phyloP scores from a whole-genome alignment of 805 yeast genomes.

The Nakazawaea molendinolei region DNA sequence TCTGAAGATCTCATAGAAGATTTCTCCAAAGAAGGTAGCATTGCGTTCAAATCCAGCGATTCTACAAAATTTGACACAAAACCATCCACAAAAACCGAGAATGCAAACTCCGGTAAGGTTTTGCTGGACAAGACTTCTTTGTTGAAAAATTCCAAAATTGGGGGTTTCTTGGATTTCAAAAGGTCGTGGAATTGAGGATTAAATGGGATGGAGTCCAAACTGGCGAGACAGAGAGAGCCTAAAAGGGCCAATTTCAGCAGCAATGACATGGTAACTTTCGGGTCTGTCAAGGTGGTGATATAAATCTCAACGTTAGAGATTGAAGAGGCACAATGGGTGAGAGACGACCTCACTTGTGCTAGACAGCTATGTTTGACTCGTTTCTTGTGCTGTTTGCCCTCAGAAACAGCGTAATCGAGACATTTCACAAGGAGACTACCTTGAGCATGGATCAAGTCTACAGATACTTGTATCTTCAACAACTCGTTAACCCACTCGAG shows the following conservation, averaged over 20 bases:
- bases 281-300: background rate
- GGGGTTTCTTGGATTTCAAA: conserved; percentile 12
- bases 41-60: conserved; percentile 28
- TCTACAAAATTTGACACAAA: conserved; percentile 38
- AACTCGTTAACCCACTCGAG: conserved; percentile 49
- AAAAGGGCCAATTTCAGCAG: conserved; percentile 4
- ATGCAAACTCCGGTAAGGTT: conserved; percentile 27
- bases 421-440: conserved; percentile 35
- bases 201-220: conserved; percentile 9
- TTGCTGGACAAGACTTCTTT: conserved; percentile 42
- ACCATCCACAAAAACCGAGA: conserved; percentile 31
- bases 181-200: conserved; percentile 10
- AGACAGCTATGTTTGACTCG: conserved; percentile 7
- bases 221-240: conserved; percentile 1
- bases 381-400: conserved; percentile 8
- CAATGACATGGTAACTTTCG: background rate
- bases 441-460: conserved; percentile 23
- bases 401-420: conserved; percentile 21
- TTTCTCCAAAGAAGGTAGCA: conserved; percentile 65
- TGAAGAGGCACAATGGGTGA: background rate
- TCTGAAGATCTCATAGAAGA: conserved; percentile 78
- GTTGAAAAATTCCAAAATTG: conserved; percentile 22
- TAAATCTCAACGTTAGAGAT: conserved; percentile 13
- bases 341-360: conserved; percentile 1
- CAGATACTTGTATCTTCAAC: conserved; percentile 17